These are phyloP conservation scores for Orbilia oligospora DNA, from an alignment of 2,329 filamentous ascomycete species.

Conservation along the genomic window DNA sequence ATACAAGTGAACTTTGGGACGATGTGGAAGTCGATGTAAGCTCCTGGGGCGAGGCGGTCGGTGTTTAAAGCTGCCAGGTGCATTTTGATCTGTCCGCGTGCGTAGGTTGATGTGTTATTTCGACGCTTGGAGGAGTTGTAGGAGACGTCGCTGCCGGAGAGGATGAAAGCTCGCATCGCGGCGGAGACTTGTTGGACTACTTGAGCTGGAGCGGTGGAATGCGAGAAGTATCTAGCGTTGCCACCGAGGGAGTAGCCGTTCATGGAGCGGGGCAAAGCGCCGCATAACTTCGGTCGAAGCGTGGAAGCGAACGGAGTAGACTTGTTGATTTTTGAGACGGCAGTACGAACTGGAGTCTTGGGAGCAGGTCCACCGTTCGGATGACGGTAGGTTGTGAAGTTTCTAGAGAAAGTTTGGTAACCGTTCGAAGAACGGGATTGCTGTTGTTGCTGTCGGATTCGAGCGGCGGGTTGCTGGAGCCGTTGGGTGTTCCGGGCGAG, in stretches of 20 bases:
- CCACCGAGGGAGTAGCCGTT: constrained; percentile 86
- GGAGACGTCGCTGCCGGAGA: constrained; percentile 87
- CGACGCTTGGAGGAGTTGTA: constrained; percentile 81
- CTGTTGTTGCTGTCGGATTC: constrained; percentile 76
- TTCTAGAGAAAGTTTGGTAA: constrained; percentile 71
- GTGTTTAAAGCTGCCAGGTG: constrained; percentile 67
- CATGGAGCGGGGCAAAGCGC: constrained; percentile 84
- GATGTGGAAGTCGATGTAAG: constrained; percentile 88
- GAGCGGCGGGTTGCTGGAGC: constrained; percentile 75
- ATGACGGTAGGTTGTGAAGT: constrained; percentile 65
- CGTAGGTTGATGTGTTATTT: constrained; percentile 79
- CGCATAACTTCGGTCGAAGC: constrained; percentile 91
- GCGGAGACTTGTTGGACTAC: constrained; percentile 90
- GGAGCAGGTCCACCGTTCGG: constrained; percentile 68
- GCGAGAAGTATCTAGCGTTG: constrained; percentile 83
- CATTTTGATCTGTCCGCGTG: constrained; percentile 76
- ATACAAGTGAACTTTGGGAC: constrained; percentile 92
- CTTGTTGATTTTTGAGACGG: constrained; percentile 76
- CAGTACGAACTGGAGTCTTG: constrained; percentile 72
- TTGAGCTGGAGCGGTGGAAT: constrained; percentile 87
- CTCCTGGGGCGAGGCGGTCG: constrained; percentile 73
- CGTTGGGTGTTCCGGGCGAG: constrained; percentile 73
- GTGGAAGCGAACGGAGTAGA: constrained; percentile 89
- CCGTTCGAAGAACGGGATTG: constrained; percentile 74
- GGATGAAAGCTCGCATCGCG: constrained; percentile 89